Percentiles rank a stretch among this genome's conserved stretches.
phyloP scores from a whole-genome alignment of 495 filamentous ascomycete species.

The Penicillium daleae region DNA sequence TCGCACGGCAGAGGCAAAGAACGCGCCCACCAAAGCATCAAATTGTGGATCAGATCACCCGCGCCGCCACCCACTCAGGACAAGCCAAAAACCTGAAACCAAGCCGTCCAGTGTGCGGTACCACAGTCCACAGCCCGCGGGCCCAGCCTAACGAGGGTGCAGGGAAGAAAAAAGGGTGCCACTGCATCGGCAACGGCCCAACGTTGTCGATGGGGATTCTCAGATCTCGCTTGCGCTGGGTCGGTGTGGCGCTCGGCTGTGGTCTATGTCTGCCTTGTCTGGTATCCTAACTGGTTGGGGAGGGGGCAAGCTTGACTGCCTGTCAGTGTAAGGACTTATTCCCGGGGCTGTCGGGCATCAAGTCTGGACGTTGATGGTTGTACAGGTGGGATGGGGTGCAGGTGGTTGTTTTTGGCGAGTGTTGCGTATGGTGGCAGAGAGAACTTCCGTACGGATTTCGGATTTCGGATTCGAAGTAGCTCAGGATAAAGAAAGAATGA shows the following conservation, averaged over 20 bases:
- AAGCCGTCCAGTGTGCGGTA: too few relatives aligned
- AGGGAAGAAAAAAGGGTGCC: neutral
- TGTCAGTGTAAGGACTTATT: neutral
- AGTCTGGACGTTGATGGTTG: neutral
- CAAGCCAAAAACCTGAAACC: too few relatives aligned
- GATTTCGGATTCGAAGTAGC: neutral
- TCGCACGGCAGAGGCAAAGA: constrained; percentile 5
- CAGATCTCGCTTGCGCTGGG: neutral
- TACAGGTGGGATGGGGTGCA: neutral
- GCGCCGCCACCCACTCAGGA: neutral
- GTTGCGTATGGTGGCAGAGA: neutral
- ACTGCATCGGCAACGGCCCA: constrained; percentile 7
- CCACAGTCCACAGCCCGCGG: too few relatives aligned
- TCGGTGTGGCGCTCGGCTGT: neutral
- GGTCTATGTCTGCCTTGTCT: too few relatives aligned
- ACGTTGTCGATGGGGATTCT: neutral
- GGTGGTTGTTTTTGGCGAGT: too few relatives aligned
- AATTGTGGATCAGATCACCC: constrained; percentile 8
- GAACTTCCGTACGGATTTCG: neutral
- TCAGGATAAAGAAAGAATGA: neutral
- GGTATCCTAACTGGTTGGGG: too few relatives aligned
- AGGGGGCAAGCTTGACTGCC: neutral
- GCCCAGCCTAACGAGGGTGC: neutral
- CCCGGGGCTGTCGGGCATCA: neutral
- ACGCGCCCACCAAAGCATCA: neutral